Evolutionary conservation across 306 rosid genomes (phyloP), one percentile per base, ranked within the genome.

Genomic region (Cicer cuneatum): DNA sequence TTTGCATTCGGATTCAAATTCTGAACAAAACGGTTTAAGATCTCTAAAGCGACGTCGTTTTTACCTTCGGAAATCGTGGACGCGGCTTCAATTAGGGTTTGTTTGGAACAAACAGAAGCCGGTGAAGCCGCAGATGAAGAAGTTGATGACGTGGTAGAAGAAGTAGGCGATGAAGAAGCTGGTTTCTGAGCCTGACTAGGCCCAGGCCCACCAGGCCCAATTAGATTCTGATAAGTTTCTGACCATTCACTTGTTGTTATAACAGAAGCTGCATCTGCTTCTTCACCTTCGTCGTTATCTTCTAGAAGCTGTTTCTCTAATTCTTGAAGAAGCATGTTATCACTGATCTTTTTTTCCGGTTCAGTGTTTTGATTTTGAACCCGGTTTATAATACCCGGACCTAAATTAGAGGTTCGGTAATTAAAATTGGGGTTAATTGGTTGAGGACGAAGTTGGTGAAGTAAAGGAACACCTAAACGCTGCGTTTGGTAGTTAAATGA

Each of bases 221-320:
- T 90, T 67, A 93, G 89, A 14, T 86, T 89, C 90, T 91, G 96
- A 16, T 91, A 89, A 1, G 98, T 86, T 66, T 93, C 95, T 4
- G 96, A 85, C 97, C 97, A 93, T 67, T 82, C 91, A 81, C 84
- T 90, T 8, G 66, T 82, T 4, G 98, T 93, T 37, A 93, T 87
- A 60, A 78, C 97, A 1, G 97, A 93, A 0, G 71, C 90, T 2
- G 82, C 88, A 75, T 88, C 98, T 1, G 83, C 86, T 71, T 91
- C 98, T 9, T 72, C 87, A 68, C 78, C 93, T 11, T 84, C 97
- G 0, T 93, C 97, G 80, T 81, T 83, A 38, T 93, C 97, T 45
- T 89, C 94, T 5, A 93, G 81, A 46, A 93, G 93, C 86, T 91
- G 90, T 12, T 93, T 93, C 73, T 89, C 98, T 66, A 93, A 63